Evolutionary conservation across 768 basidiomycete species (phyloP).

Genomic region (Tephrocybe rancida): DNA sequence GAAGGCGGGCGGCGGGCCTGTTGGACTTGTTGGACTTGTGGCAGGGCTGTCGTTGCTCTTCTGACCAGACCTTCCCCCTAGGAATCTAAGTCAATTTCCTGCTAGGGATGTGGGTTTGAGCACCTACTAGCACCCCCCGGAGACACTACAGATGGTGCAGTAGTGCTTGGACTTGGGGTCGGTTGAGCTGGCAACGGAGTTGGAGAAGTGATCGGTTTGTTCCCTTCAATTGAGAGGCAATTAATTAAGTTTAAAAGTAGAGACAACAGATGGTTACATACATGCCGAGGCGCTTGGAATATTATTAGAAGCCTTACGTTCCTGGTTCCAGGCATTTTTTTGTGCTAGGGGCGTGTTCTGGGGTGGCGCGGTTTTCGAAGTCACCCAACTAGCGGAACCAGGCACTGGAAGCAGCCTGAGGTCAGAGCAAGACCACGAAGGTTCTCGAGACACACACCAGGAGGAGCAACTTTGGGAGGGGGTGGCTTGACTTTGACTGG

Average conservation of each 20-base stretch:
- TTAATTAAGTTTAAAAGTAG: not conserved
- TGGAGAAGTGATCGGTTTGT: slow-evolving; percentile 17
- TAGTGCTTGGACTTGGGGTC: slow-evolving; percentile 2
- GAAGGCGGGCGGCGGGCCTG: slow-evolving; percentile 1
- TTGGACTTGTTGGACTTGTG: not conserved
- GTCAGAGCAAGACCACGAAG: not conserved
- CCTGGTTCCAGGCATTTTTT: slow-evolving; percentile 23
- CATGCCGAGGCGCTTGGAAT: slow-evolving; percentile 2
- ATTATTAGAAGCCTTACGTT: not conserved
- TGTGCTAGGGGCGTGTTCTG: slow-evolving; percentile 9
- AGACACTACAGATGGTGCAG: not conserved
- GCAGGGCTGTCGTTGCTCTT: not conserved
- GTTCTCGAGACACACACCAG: slow-evolving; percentile 23
- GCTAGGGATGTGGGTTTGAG: not conserved
- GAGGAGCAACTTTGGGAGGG: slow-evolving; percentile 24
- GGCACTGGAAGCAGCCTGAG: slow-evolving; percentile 28
- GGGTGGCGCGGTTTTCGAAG: slow-evolving; percentile 5
- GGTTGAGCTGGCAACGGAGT: not conserved
- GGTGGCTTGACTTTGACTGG: slow-evolving; percentile 36
- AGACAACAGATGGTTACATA: not conserved
- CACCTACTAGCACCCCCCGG: slow-evolving; percentile 11
- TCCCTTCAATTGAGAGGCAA: slow-evolving; percentile 18
- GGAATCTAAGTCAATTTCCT: not conserved
- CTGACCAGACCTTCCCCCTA: slow-evolving; percentile 5
- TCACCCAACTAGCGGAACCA: slow-evolving; percentile 38